These are phyloP conservation scores for Alternaria brassicae DNA, from an alignment of 2,329 filamentous ascomycete species.

Conservation along the genomic window DNA sequence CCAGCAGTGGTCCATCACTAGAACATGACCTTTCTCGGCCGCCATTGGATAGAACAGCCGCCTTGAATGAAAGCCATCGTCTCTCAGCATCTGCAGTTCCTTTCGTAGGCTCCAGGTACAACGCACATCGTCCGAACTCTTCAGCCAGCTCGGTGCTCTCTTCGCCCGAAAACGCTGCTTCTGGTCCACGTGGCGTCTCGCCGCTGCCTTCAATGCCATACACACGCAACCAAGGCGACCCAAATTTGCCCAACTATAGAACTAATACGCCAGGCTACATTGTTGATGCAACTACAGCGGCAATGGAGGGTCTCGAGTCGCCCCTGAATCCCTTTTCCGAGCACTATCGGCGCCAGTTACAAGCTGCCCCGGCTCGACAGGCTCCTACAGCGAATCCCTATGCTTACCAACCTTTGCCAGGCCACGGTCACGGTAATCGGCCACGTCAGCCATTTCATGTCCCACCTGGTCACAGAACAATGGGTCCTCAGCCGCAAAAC, in stretches of 20 bases:
- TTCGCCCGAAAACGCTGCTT: background rate
- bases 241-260: background rate
- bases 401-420: background rate
- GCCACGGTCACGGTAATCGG: background rate
- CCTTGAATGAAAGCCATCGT: conserved; percentile 15
- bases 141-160: conserved; percentile 19
- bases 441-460: background rate
- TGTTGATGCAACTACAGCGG: conserved; percentile 31
- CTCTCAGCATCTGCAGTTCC: background rate
- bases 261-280: conserved; percentile 1
- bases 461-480: background rate
- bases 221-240: conserved; percentile 15
- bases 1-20: conserved; percentile 32
- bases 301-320: conserved; percentile 29
- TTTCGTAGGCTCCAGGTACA: background rate
- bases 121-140: background rate
- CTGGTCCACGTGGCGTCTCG: conserved; percentile 14
- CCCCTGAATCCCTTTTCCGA: conserved; percentile 36
- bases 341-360: conserved; percentile 15
- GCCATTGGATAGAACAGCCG: conserved; percentile 34
- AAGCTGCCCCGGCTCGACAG: conserved; percentile 9
- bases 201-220: conserved; percentile 36
- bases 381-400: background rate
- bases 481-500: background rate
- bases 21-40: conserved; percentile 17